Conservation (phyloP, 148 eudicot genomes). For the Rhododendron mucronatum region DNA sequence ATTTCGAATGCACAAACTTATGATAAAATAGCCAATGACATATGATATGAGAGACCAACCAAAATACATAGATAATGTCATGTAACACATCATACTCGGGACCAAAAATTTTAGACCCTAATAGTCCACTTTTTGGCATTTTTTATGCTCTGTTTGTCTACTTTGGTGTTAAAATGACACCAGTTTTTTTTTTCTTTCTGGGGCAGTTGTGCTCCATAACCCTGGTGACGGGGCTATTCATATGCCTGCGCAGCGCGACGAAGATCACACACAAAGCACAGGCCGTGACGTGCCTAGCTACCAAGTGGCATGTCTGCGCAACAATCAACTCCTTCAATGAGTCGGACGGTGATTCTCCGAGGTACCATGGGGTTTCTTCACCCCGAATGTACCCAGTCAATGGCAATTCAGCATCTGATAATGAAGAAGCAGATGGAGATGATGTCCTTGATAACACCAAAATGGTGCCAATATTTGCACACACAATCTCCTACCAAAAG, state of each 20-base stretch:
- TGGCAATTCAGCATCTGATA: slow-evolving; percentile 39
- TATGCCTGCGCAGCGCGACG: slow-evolving; percentile 79
- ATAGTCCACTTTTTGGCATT: too few relatives aligned
- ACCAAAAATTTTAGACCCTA: neutral
- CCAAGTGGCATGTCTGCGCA: slow-evolving; percentile 82
- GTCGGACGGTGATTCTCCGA: slow-evolving; percentile 34
- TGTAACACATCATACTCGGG: neutral
- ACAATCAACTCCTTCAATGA: slow-evolving; percentile 54
- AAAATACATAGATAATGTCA: neutral
- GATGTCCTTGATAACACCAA: slow-evolving; percentile 71
- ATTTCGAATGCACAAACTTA: too few relatives aligned
- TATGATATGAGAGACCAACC: neutral
- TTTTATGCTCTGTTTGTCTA: neutral
- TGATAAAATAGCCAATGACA: neutral
- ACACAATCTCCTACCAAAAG: slow-evolving; percentile 74
- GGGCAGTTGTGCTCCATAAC: slow-evolving; percentile 68
- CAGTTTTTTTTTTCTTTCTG: too few relatives aligned
- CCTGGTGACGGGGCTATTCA: slow-evolving; percentile 69
- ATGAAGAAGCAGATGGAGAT: slow-evolving; percentile 73
- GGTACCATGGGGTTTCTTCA: slow-evolving; percentile 15
- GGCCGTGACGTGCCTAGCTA: slow-evolving; percentile 64
- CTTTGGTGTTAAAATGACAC: neutral
- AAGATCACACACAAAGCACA: slow-evolving; percentile 85
- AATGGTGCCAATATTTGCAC: slow-evolving; percentile 52
- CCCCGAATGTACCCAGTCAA: slow-evolving; percentile 12